Base-by-base conservation (phyloP, 441 rosid species). In the Gossypium schwendimanii region DNA sequence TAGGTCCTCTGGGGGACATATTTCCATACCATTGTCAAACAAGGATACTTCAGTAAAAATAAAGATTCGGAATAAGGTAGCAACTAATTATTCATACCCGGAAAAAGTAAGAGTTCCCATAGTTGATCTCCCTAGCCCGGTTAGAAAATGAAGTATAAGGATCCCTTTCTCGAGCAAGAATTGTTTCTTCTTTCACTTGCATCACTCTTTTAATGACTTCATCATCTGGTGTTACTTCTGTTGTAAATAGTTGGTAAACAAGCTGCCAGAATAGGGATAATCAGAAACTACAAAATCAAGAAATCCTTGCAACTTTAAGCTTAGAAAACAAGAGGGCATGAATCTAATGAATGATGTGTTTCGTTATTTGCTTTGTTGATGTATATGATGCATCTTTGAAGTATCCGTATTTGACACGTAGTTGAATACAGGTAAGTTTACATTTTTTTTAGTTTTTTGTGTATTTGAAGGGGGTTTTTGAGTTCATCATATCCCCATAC, bases 111-210 rank as follows among this genome's bases (percentile, higher is more conserved):
- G 98, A 90, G 71, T 90, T 89, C 78, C 98, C 98, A 78, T 90
- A 88, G 75, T 90, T 90, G 81, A 94, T 85, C 88, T 94, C 97
- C 78, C 86, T 90, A 78, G 86, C 95, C 72, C 97, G 83, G 78
- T 92, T 88, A 71, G 89, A 79, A 76, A 90, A 94, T 75, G 89
- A 95, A 78, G 91, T 90, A 66, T 88, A 87, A 36, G 98, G 97
- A 85, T 94, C 98, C 78, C 98, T 92, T 45, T 92, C 97, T 76
- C 87, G 93, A 76, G 98, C 95, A 83, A 81, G 91, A 45, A 94
- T 89, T 10, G 88, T 91, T 87, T 92, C 97, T 84, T 92, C 93
- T 53, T 96, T 90, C 97, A 90, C 91, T 83, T 94, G 93, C 97
- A 90, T 89, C 81, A 94, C 97, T 75, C 91, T 86, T 79, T 87